Evolutionary conservation across 345 rosid genomes (phyloP), one percentile per base, ranked within the genome.

Genomic region (Eucalyptus microcorys): DNA sequence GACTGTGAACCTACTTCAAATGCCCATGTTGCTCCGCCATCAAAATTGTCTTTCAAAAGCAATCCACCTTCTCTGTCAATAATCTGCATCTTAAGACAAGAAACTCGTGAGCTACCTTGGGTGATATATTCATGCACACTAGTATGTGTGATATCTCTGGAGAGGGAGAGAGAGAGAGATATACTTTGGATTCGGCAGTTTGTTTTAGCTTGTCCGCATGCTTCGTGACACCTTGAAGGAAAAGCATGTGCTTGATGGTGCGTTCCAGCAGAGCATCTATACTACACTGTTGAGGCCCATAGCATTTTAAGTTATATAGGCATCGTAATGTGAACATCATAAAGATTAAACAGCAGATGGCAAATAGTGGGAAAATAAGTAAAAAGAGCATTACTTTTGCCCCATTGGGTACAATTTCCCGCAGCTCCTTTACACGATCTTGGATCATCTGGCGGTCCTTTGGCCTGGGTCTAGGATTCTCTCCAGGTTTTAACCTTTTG

Each of bases 361-460:
- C 32, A 27, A 76, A 86, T 26, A 30, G 40, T 13, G 14, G 34
- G 50, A 15, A 89, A 86, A 17, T 10, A 6, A 53, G 55, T 48
- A 87, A 48, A 86, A 76, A 47, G 88, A 90, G 55, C 34, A 91
- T 92, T 98, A 98, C 99, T 89, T 98, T 98, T 61, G 98, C 95
- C 37, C 98, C 98, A 88, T 95, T 97, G 26, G 99, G 99, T 86
- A 98, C 97, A 88, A 98, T 96, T 93, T 98, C 99, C 37, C 99
- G 95, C 94, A 98, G 88, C 93, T 98, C 99, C 92, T 98, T 98
- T 57, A 98, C 98, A 66, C 99, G 97, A 91, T 98, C 99, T 93
- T 98, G 99, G 87, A 98, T 98, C 99, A 98, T 96, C 88, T 98
- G 99, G 13, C 99, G 97, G 93, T 98, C 99, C 93, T 97, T 98